Conservation (phyloP, 495 filamentous ascomycete genomes). For the Aspergillus panamensis region DNA sequence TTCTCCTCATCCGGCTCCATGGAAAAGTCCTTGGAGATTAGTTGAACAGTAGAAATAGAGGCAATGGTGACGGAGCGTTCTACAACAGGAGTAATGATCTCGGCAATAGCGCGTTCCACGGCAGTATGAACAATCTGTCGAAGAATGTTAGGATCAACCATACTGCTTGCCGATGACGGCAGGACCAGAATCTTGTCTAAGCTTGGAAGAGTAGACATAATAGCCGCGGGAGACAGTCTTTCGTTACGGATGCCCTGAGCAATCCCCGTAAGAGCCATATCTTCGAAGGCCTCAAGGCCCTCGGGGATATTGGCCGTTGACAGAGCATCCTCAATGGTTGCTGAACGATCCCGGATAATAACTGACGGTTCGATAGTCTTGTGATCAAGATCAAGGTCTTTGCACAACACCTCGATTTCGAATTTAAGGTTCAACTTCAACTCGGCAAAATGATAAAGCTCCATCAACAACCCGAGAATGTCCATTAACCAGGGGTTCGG, state of each 20-base stretch:
- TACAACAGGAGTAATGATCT: conserved; percentile 95
- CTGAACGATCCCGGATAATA: conserved; percentile 69
- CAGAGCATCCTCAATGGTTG: conserved; percentile 55
- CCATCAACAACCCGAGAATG: conserved; percentile 78
- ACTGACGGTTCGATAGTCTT: conserved; percentile 80
- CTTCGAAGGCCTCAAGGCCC: conserved; percentile 72
- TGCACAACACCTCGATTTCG: conserved; percentile 95
- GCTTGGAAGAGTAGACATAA: conserved; percentile 74
- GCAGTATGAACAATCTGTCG: conserved; percentile 79
- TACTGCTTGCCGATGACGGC: conserved; percentile 70
- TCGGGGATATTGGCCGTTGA: conserved; percentile 58
- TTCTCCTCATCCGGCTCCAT: conserved; percentile 87
- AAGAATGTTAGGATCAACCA: conserved; percentile 64
- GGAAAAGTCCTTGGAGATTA: conserved; percentile 93
- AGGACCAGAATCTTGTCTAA: conserved; percentile 68
- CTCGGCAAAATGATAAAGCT: conserved; percentile 89
- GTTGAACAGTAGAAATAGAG: conserved; percentile 87
- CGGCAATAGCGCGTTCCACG: conserved; percentile 80
- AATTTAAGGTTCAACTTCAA: conserved; percentile 95
- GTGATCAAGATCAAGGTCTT: conserved; percentile 81
- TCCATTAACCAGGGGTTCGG: conserved; percentile 98
- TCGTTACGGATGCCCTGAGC: conserved; percentile 64
- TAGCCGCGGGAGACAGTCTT: conserved; percentile 66
- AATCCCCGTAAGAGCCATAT: conserved; percentile 68
- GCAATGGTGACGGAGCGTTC: conserved; percentile 97